Evolutionary conservation across 768 basidiomycete genomes (phyloP).

Genomic region (Lyophyllum shimeji): DNA sequence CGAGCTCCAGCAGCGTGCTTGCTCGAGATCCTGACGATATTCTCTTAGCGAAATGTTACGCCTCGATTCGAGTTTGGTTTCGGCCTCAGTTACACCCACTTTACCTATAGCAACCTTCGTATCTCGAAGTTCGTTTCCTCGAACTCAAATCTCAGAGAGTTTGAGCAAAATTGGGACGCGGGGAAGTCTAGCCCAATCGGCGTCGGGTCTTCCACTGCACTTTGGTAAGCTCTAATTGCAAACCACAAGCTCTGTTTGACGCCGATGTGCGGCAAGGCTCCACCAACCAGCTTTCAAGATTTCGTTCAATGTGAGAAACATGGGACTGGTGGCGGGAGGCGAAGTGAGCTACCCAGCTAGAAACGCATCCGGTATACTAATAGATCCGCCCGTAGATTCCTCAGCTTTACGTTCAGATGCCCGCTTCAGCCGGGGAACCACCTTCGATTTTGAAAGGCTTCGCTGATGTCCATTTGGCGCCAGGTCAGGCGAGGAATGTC

Average conservation of each 20-base stretch:
- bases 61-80: slow-evolving; percentile 91
- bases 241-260: not conserved
- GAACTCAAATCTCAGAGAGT: slow-evolving; percentile 33
- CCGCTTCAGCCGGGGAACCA: slow-evolving; percentile 48
- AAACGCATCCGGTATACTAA: not conserved
- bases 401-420: slow-evolving; percentile 59
- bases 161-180: slow-evolving; percentile 52
- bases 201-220: slow-evolving; percentile 58
- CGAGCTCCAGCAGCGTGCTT: slow-evolving; percentile 3
- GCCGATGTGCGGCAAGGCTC: slow-evolving; percentile 38
- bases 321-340: slow-evolving; percentile 49
- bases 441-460: slow-evolving; percentile 59
- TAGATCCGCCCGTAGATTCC: slow-evolving; percentile 41
- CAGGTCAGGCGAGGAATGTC: slow-evolving; percentile 35
- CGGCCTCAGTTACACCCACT: slow-evolving; percentile 83
- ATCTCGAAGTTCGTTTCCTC: slow-evolving; percentile 42
- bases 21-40: slow-evolving; percentile 6
- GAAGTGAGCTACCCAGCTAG: slow-evolving; percentile 39
- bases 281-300: slow-evolving; percentile 60
- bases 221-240: slow-evolving; percentile 40
- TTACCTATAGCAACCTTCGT: slow-evolving; percentile 63
- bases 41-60: slow-evolving; percentile 55
- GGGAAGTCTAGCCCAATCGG: slow-evolving; percentile 55
- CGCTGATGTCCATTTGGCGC: slow-evolving; percentile 40
- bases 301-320: slow-evolving; percentile 56